These are phyloP conservation scores for Diaporthe nobilis DNA, from an alignment of 2,329 filamentous ascomycete species.

Conservation along the genomic window DNA sequence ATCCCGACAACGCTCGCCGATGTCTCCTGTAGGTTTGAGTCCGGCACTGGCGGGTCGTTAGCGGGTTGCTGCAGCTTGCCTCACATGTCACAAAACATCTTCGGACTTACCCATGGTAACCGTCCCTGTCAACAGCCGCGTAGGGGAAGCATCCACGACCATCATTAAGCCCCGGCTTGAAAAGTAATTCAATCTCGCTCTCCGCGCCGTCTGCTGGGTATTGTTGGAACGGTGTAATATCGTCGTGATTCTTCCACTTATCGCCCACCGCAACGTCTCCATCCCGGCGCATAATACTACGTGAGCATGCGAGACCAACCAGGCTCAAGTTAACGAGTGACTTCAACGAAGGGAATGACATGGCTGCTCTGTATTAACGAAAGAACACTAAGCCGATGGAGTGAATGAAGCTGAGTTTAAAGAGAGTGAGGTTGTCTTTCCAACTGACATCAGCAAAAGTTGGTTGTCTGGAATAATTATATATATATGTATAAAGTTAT, in stretches of 20 bases:
- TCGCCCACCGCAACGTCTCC: constrained; percentile 8
- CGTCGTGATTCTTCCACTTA: constrained; percentile 15
- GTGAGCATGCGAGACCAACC: not conserved
- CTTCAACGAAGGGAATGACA: not conserved
- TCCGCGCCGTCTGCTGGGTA: not conserved
- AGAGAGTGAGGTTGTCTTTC: not conserved
- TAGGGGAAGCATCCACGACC: constrained; percentile 6
- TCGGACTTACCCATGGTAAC: not conserved
- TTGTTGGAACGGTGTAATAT: constrained; percentile 4
- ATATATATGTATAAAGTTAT: not conserved
- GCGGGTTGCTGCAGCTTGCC: not conserved
- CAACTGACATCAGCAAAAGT: not conserved
- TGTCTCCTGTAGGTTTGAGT: not conserved
- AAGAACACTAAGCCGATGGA: not conserved
- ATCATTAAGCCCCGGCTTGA: constrained; percentile 3
- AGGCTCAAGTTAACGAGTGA: not conserved
- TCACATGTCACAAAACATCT: not conserved
- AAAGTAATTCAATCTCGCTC: not conserved
- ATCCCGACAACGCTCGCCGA: constrained; percentile 8
- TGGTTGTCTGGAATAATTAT: not conserved
- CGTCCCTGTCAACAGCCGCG: constrained; percentile 1
- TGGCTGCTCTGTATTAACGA: not conserved
- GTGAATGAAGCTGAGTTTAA: not conserved
- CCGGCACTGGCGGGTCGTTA: not conserved
- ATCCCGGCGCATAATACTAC: not conserved